Conservation (phyloP, 495 filamentous ascomycete genomes). For the Neurospora sublineolata region DNA sequence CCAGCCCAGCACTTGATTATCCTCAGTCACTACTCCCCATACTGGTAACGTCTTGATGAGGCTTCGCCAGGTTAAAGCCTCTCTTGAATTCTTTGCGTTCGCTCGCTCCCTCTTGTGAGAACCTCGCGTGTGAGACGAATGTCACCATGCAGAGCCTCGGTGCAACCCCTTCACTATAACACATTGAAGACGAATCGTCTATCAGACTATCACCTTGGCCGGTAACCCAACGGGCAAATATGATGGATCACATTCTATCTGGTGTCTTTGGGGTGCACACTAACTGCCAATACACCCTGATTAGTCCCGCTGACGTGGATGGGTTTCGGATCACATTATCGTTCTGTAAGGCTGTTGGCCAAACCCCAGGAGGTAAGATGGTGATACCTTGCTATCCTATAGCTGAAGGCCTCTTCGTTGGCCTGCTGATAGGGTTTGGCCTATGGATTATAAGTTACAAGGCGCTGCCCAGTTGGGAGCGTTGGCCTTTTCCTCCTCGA, state of each 20-base stretch:
- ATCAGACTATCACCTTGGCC: not conserved
- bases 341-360: not conserved
- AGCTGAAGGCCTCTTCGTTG: not conserved
- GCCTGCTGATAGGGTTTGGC: not conserved
- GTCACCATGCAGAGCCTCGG: not conserved
- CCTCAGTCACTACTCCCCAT: not conserved
- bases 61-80: not conserved
- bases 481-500: not conserved
- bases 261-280: not conserved
- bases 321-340: not conserved
- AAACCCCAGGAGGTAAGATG: not conserved
- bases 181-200: not conserved
- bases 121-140: not conserved
- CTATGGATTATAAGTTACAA: not conserved
- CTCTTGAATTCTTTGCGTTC: not conserved
- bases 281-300: not conserved
- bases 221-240: not conserved
- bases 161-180: not conserved
- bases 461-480: not conserved
- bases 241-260: not conserved
- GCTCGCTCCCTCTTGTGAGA: not conserved
- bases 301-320: not conserved
- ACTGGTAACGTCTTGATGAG: not conserved
- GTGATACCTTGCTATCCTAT: not conserved
- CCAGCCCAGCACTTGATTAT: not conserved